Percentiles rank a stretch among this genome's conserved stretches.
Evolutionary conservation across 306 rosid species (phyloP).

Genomic region (Quercus gilva): DNA sequence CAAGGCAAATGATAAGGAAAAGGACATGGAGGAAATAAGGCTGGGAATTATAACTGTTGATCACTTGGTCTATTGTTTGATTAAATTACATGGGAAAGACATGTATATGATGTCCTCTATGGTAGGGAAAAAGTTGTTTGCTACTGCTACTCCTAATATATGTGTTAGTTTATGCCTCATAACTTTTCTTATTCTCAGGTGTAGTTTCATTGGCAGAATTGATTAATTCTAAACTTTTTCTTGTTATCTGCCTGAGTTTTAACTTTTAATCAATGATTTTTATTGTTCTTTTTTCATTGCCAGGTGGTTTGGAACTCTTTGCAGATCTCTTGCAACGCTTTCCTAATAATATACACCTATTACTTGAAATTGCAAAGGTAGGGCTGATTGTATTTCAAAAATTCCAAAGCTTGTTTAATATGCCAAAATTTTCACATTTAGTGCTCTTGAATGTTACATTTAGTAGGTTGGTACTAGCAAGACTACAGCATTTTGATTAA

Average conservation of each 20-base stretch:
- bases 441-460: constrained; percentile 22
- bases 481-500: constrained; percentile 9
- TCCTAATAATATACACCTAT: constrained; percentile 80
- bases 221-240: not conserved
- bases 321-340: constrained; percentile 89
- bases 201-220: not conserved
- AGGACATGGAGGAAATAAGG: not conserved
- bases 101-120: not conserved
- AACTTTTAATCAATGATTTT: not conserved
- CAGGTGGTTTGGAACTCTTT: constrained; percentile 93
- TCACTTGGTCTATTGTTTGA: not conserved
- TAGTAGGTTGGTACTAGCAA: constrained; percentile 10
- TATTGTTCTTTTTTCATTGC: constrained; percentile 23
- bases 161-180: not conserved
- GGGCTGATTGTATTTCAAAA: constrained; percentile 26
- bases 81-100: not conserved
- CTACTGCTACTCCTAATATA: not conserved
- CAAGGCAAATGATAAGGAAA: not conserved
- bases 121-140: not conserved
- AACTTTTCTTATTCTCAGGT: not conserved
- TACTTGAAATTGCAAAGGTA: constrained; percentile 98
- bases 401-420: constrained; percentile 9
- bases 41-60: not conserved
- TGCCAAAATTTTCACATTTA: not conserved
- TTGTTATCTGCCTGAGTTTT: not conserved